Base-by-base conservation (phyloP, 306 rosid species). In the Calophaca sinica region DNA sequence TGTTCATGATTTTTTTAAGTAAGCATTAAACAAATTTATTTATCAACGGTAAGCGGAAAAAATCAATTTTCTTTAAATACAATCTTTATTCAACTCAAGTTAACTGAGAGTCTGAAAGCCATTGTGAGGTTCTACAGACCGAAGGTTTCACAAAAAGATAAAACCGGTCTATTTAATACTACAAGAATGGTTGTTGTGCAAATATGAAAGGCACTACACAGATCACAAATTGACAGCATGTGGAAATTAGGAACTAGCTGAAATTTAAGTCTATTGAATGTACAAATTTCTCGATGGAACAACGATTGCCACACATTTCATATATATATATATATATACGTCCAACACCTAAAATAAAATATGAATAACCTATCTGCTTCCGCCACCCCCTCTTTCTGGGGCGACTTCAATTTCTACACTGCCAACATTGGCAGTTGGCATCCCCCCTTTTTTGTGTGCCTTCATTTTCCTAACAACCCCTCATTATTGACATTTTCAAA, bases 291-390 rank as follows among this genome's bases (percentile, higher is more conserved):
- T 48, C 49, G 44, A 72, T 12, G 65, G 32, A 58, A 62, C 31
- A 59, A 55, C 15, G 7, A 66, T 66, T 32, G 26, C 68, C 75
- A 67, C 60, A 15, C 15, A 73, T 1, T 50, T 20, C 65, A 71
- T 39, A 8, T 15, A 13, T 33, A 32, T 26, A 50, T 36, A 67
- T 28, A n/a, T n/a, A n/a, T n/a, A n/a, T n/a, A n/a, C n/a, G 38
- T 11, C 20, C 15, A 70, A 45, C 10, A 53, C 33, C 82, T 45
- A 83, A 46, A 38, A 26, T 20, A 41, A 45, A 52, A 62, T 46
- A 55, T 41, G 64, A 53, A 65, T 41, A 70, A 49, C 78, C 85
- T 79, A 84, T n/a, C 75, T 82, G 73, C 79, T 33, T 67, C 46
- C 51, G 78, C 78, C 81, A 38, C 75, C 77, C 80, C 59, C 41